phyloP scores from a whole-genome alignment of 768 basidiomycete species.

The Agaricus blazei region DNA sequence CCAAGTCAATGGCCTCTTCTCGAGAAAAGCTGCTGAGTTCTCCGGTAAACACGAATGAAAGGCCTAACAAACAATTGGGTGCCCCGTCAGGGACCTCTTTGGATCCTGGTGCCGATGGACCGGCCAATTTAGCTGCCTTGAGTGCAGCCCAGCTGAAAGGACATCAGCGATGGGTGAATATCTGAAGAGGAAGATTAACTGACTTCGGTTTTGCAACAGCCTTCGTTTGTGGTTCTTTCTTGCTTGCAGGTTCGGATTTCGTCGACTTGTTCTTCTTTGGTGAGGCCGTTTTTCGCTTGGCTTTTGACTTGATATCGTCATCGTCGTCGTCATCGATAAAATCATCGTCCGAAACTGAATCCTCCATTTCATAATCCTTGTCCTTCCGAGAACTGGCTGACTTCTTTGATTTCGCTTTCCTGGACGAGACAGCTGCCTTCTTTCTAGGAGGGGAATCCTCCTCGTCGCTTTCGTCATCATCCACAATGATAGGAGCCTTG shows the following conservation, averaged over 20 bases:
- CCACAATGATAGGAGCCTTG: neutral
- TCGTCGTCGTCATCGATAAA: constrained; percentile 12
- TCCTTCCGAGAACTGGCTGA: constrained; percentile 19
- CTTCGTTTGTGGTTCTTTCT: constrained; percentile 20
- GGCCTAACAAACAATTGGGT: constrained; percentile 72
- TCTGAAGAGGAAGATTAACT: neutral
- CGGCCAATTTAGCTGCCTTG: constrained; percentile 56
- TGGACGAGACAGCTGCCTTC: constrained; percentile 25
- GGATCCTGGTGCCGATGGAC: constrained; percentile 59
- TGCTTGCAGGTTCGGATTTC: constrained; percentile 14
- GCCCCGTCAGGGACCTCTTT: constrained; percentile 71
- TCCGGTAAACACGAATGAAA: constrained; percentile 94
- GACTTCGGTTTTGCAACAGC: constrained; percentile 13
- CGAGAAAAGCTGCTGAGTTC: constrained; percentile 84
- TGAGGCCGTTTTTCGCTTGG: neutral
- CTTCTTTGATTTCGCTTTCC: constrained; percentile 17
- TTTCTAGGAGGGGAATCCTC: constrained; percentile 35
- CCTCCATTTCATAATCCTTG: constrained; percentile 22
- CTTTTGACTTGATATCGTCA: constrained; percentile 20
- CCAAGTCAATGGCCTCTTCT: constrained; percentile 82
- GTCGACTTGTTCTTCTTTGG: constrained; percentile 7
- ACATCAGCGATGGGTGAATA: neutral
- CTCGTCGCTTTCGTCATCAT: constrained; percentile 24
- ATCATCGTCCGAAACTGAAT: constrained; percentile 12
- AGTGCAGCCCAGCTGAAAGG: constrained; percentile 36